Evolutionary conservation across 2,329 filamentous ascomycete genomes (phyloP).

Genomic region (Didymella lethalis): DNA sequence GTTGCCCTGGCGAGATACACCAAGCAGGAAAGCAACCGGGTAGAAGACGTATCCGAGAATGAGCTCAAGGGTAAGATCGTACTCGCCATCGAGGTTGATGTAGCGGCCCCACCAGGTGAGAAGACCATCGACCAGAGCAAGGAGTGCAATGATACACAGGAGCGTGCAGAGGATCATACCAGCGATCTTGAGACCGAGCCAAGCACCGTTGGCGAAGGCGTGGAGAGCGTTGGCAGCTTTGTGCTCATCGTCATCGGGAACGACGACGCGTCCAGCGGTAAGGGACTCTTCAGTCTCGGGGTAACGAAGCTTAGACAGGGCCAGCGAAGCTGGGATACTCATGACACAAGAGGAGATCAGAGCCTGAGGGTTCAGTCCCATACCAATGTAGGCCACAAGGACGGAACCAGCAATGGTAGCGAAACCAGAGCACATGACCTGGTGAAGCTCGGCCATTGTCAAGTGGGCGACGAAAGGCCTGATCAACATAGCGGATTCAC

Average conservation of each 20-base stretch:
- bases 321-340: conserved; percentile 90
- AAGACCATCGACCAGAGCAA: conserved; percentile 77
- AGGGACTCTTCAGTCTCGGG: conserved; percentile 88
- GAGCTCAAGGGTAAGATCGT: conserved; percentile 75
- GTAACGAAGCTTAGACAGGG: conserved; percentile 87
- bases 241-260: conserved; percentile 80
- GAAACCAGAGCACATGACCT: conserved; percentile 91
- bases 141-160: conserved; percentile 82
- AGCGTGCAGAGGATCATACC: conserved; percentile 81
- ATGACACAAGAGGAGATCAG: conserved; percentile 93
- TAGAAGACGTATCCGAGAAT: conserved; percentile 81
- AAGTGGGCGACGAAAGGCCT: conserved; percentile 85
- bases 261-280: conserved; percentile 80
- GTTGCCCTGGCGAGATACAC: conserved; percentile 68
- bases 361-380: conserved; percentile 84
- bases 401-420: conserved; percentile 91
- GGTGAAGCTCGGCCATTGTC: conserved; percentile 87
- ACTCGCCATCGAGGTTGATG: conserved; percentile 71
- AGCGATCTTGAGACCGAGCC: conserved; percentile 85
- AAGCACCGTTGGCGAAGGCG: conserved; percentile 83
- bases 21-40: conserved; percentile 81
- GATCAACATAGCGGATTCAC: conserved; percentile 92
- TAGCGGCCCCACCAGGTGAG: conserved; percentile 86
- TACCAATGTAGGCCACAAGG: conserved; percentile 81
- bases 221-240: conserved; percentile 82